Evolutionary conservation across 306 rosid species (phyloP).

Genomic region (Dryas alaskensis): DNA sequence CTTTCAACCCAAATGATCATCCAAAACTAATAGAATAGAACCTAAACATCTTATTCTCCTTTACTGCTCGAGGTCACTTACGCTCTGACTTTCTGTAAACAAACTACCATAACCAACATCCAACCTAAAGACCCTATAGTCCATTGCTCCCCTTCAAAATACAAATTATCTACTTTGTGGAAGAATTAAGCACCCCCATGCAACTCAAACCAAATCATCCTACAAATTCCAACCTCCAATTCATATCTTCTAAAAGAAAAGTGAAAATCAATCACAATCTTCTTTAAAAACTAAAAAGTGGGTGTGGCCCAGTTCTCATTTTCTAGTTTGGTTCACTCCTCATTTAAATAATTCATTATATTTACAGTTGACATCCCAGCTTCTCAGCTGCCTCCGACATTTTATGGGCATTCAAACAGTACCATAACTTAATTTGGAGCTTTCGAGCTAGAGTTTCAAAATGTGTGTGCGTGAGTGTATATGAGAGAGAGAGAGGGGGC

Average conservation of each 20-base stretch:
- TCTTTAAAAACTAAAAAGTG: not conserved
- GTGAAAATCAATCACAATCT: not conserved
- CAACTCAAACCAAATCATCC: no score
- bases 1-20: not conserved
- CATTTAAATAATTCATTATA: not conserved
- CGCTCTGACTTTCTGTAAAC: slow-evolving; percentile 1
- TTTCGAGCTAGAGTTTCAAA: not conserved
- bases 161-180: not conserved
- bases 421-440: not conserved
- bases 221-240: not conserved
- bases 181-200: not conserved
- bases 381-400: not conserved
- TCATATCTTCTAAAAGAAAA: not conserved
- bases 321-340: not conserved
- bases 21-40: not conserved
- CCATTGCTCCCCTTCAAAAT: not conserved
- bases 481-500: not conserved
- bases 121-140: not conserved
- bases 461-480: not conserved
- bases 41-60: no score
- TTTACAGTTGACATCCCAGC: not conserved
- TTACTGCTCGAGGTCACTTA: not conserved
- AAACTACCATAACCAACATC: not conserved
- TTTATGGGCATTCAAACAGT: slow-evolving; percentile 18
- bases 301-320: not conserved